Evolutionary conservation across 164 flowering plant genomes (phyloP).

Genomic region (Malania oleifera): DNA sequence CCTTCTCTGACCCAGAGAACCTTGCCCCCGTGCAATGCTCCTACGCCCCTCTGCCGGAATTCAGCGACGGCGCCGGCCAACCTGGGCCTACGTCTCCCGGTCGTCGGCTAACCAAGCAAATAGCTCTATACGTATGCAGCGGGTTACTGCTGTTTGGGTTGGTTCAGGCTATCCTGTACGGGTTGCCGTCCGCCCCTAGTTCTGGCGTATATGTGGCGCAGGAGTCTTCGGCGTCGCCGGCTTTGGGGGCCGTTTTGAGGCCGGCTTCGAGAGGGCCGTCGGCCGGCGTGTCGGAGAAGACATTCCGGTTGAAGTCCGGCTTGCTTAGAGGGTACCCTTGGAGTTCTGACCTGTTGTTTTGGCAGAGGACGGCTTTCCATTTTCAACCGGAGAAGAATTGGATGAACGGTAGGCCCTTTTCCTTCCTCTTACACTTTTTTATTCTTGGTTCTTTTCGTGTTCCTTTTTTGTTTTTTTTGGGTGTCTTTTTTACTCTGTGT

Average conservation of each 20-base stretch:
- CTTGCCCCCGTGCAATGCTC: conserved; percentile 6
- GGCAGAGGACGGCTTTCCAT: conserved; percentile 60
- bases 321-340: conserved; percentile 17
- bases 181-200: neutral
- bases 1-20: conserved; percentile 9
- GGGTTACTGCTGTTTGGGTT: conserved; percentile 18
- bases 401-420: conserved; percentile 47
- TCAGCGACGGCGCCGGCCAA: conserved; percentile 1
- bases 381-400: conserved; percentile 61
- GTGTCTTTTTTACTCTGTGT: conserved; percentile 6
- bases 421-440: neutral
- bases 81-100: neutral
- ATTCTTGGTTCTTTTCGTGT: neutral
- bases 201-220: neutral
- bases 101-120: conserved; percentile 10
- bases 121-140: conserved; percentile 3
- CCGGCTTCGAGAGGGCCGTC: conserved; percentile 35
- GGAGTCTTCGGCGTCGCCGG: neutral
- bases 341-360: conserved; percentile 39
- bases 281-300: conserved; percentile 64
- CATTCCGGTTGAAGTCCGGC: conserved; percentile 6
- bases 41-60: conserved; percentile 25
- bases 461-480: neutral
- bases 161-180: conserved; percentile 10
- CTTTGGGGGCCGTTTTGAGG: neutral